Evolutionary conservation across 495 filamentous ascomycete species (phyloP).

Genomic region (Hypomontagnella submonticulosa): DNA sequence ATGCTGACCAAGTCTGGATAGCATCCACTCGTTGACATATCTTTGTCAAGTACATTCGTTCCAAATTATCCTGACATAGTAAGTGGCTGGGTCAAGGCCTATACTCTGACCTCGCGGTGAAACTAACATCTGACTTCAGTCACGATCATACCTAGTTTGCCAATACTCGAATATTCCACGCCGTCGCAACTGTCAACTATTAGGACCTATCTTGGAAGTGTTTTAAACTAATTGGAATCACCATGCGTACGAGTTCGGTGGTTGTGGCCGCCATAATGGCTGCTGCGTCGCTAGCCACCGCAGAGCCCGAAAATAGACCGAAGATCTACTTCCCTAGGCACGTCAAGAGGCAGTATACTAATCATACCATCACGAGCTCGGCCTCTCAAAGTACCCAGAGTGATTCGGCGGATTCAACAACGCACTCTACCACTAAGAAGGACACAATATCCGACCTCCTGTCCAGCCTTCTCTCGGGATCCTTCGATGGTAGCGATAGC

Average conservation of each 20-base stretch:
- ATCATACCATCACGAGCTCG: slow-evolving; percentile 57
- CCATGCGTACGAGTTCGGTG: slow-evolving; percentile 61
- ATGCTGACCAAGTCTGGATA: slow-evolving; percentile 48
- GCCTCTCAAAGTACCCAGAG: slow-evolving; percentile 41
- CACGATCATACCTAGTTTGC: slow-evolving; percentile 43
- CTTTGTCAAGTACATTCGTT: slow-evolving; percentile 75
- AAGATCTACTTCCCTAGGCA: slow-evolving; percentile 70
- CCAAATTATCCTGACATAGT: slow-evolving; percentile 61
- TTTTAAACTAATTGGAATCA: slow-evolving; percentile 44
- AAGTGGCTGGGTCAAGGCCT: slow-evolving; percentile 49
- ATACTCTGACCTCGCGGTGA: slow-evolving; percentile 24
- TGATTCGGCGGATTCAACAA: slow-evolving; percentile 20
- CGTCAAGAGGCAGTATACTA: slow-evolving; percentile 66
- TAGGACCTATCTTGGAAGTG: slow-evolving; percentile 29
- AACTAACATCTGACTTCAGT: slow-evolving; percentile 48
- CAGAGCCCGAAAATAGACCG: slow-evolving; percentile 56
- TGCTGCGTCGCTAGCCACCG: slow-evolving; percentile 60
- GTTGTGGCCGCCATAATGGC: slow-evolving; percentile 64
- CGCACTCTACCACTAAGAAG: slow-evolving; percentile 47
- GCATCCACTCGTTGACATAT: slow-evolving; percentile 68
- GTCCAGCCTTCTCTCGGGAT: slow-evolving; percentile 31
- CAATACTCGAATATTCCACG: slow-evolving; percentile 27
- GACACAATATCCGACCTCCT: slow-evolving; percentile 47
- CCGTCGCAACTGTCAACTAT: slow-evolving; percentile 31
- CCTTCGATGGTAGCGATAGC: slow-evolving; percentile 19